Conservation (phyloP, 1,284 basidiomycete genomes). For the Austroboletus rostrupii region DNA sequence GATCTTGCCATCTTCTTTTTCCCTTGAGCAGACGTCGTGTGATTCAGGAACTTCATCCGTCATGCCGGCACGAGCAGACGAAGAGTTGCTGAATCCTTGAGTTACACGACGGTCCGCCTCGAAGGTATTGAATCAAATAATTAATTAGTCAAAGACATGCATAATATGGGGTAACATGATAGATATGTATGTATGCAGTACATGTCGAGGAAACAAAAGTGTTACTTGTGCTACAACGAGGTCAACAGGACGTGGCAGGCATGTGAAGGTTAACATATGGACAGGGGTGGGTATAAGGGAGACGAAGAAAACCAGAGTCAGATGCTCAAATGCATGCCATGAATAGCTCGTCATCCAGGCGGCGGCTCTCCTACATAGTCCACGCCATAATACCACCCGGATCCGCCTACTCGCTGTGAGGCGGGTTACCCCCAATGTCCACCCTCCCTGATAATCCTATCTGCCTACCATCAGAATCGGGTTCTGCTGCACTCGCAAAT, state of each 20-base stretch:
- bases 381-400: neutral
- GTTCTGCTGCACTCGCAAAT: conserved; percentile 19
- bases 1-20: no score
- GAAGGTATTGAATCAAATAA: no score
- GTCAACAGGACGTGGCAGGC: conserved; percentile 1
- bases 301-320: neutral
- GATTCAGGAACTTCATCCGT: no score
- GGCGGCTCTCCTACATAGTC: neutral
- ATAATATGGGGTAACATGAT: no score
- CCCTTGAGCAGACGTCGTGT: no score
- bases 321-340: neutral
- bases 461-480: conserved; percentile 9
- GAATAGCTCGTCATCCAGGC: neutral
- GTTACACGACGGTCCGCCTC: no score
- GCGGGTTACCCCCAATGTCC: conserved; percentile 13
- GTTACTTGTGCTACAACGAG: conserved; percentile 12
- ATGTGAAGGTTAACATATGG: neutral
- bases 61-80: no score
- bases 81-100: no score
- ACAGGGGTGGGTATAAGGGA: neutral
- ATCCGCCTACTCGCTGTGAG: conserved; percentile 5
- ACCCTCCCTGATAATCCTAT: conserved; percentile 11
- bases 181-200: conserved; percentile 4
- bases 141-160: no score
- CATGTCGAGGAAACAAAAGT: neutral